Percentiles rank a stretch among this genome's conserved stretches.
These are phyloP conservation scores for Trichoderma parareesei DNA, from an alignment of 495 filamentous ascomycete species.

Conservation along the genomic window DNA sequence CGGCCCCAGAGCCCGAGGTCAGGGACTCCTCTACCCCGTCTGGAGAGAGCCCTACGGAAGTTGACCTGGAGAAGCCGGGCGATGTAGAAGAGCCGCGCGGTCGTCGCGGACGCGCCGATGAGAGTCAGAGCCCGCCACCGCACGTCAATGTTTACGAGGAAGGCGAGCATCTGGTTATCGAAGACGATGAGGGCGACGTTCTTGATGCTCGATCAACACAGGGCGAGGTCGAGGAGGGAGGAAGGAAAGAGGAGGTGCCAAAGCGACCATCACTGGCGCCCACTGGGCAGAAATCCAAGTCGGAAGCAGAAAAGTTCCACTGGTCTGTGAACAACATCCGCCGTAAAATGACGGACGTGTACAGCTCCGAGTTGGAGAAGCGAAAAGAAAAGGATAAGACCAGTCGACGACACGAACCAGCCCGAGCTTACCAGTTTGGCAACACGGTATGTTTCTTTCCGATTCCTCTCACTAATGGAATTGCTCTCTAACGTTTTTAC, in stretches of 20 bases:
- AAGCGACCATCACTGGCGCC: conserved; percentile 14
- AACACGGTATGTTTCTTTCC: conserved; percentile 51
- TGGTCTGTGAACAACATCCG: conserved; percentile 37
- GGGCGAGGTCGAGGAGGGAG: conserved; percentile 20
- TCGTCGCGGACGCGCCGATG: conserved; percentile 11
- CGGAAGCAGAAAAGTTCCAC: conserved; percentile 30
- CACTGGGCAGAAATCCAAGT: conserved; percentile 18
- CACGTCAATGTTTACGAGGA: conserved; percentile 68
- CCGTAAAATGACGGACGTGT: conserved; percentile 42
- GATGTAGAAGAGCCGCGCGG: conserved; percentile 14
- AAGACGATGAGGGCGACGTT: conserved; percentile 85
- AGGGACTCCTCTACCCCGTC: background rate
- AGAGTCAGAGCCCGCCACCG: conserved; percentile 24
- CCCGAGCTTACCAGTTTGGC: conserved; percentile 90
- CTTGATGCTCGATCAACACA: conserved; percentile 34
- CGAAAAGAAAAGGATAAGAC: conserved; percentile 49
- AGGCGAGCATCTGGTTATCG: conserved; percentile 72
- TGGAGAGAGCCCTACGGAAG: conserved; percentile 6
- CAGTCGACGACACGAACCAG: conserved; percentile 47
- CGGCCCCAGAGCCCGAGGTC: conserved; percentile 16
- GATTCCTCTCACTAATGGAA: background rate
- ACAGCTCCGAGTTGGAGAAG: conserved; percentile 50
- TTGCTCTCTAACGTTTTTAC: conserved; percentile 16
- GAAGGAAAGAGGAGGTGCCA: background rate
- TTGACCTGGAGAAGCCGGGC: conserved; percentile 18